phyloP scores from a whole-genome alignment of 2,329 filamentous ascomycete genomes.

The Trichophyton verrucosum region DNA sequence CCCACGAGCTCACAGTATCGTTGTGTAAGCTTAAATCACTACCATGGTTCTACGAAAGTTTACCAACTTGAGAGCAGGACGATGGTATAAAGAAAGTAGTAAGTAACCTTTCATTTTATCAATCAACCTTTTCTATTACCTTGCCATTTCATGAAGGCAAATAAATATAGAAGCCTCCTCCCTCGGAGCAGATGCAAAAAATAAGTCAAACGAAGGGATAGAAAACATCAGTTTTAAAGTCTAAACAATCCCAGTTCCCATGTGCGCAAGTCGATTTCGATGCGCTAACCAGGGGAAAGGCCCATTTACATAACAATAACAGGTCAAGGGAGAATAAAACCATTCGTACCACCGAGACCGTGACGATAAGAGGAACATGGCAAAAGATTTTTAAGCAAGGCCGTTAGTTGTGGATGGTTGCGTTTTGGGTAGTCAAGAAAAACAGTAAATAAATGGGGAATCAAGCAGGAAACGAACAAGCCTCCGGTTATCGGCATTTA shows the following conservation, averaged over 20 bases:
- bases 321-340: not conserved
- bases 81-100: not conserved
- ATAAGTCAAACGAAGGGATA: not conserved
- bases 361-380: not conserved
- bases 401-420: not conserved
- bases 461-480: slow-evolving; percentile 3
- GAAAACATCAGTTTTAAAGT: not conserved
- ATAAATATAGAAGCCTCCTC: not conserved
- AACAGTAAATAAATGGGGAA: slow-evolving; percentile 3
- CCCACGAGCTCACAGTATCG: too few relatives aligned
- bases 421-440: not conserved
- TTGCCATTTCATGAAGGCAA: not conserved
- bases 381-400: not conserved
- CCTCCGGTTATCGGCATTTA: slow-evolving; percentile 33
- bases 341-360: not conserved
- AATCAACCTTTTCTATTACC: not conserved
- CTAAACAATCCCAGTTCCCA: not conserved
- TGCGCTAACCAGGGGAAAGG: not conserved
- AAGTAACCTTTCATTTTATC: not conserved
- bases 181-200: slow-evolving; percentile 7
- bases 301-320: not conserved
- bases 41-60: too few relatives aligned
- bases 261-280: not conserved
- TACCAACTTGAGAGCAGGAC: not conserved
- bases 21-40: not conserved